Base-by-base conservation (phyloP, 179 eudicot species). In the Silene noctiflora region DNA sequence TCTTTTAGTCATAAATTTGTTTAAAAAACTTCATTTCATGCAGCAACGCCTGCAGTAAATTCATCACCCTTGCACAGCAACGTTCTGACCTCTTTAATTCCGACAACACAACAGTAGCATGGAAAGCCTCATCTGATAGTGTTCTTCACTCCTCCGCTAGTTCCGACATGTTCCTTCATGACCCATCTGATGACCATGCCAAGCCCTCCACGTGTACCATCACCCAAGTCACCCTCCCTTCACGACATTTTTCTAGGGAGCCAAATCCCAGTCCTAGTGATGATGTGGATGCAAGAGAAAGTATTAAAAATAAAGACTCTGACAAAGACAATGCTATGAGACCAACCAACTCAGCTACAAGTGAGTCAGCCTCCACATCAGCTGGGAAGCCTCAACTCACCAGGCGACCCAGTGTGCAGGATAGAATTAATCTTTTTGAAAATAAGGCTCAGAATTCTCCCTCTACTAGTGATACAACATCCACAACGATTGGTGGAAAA, bases 41-140 rank as follows among this genome's bases (percentile, higher is more conserved):
- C 97, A 96, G 99, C 46, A 91, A 90, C 74, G 92, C 98, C n/a
- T 93, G 99, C 86, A 81, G 82, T 79, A 96, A 90, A 76, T 94
- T 89, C 84, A 78, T 86, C 60, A 79, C 85, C 64, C 85, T 93
- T 51, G 85, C 85, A 39, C 89, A 85, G 80, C 81, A 87, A 77
- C 87, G 92, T 53, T 82, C 85, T 12, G 88, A 88, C 77, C 81
- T 91, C 79, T 84, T 85, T 82, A 69, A 39, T 80, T 6, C 53
- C 11, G 62, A 21, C 27, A 67, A 24, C 12, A 5, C 76, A 66
- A 2, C 81, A 73, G 77, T 69, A 22, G 1, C 79, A 78, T 82
- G 88, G 84, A 93, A 84, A 51, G 67, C 85, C 42, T 67, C 81
- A 20, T 59, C 76, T 4, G 87, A 87, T 56, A 81, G 72, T 33